Conservation (phyloP, 2,329 filamentous ascomycete genomes). For the Colletotrichum sp. region DNA sequence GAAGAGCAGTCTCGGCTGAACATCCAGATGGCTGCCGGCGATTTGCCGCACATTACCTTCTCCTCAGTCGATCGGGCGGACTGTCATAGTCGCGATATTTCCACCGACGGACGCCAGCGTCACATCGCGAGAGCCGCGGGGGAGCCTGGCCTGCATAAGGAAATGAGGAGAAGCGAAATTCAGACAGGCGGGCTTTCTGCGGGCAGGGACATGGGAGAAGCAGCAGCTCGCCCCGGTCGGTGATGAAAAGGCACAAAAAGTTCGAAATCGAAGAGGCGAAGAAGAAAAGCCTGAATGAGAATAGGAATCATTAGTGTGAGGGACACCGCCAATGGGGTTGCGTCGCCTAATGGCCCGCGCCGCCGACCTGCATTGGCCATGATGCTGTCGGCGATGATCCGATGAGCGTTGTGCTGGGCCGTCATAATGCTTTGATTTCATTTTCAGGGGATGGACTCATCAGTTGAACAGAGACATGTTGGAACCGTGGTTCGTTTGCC, state of each 20-base stretch:
- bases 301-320: slow-evolving; percentile 2
- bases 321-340: background rate
- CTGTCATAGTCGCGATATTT: background rate
- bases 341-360: slow-evolving; percentile 5
- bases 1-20: background rate
- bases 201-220: background rate
- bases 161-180: background rate
- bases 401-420: background rate
- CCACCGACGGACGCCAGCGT: background rate
- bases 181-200: background rate
- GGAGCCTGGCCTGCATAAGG: background rate
- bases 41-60: background rate
- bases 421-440: background rate
- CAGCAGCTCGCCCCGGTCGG: background rate
- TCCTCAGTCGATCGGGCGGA: background rate
- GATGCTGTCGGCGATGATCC: slow-evolving; percentile 16
- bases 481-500: background rate
- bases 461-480: background rate
- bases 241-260: background rate
- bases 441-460: background rate
- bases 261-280: background rate
- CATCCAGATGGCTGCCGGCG: background rate
- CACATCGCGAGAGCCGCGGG: background rate
- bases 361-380: slow-evolving; percentile 13
- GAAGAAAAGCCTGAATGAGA: slow-evolving; percentile 1